Conservation (phyloP, 768 basidiomycete species). For the Lactarius hatsudake region DNA sequence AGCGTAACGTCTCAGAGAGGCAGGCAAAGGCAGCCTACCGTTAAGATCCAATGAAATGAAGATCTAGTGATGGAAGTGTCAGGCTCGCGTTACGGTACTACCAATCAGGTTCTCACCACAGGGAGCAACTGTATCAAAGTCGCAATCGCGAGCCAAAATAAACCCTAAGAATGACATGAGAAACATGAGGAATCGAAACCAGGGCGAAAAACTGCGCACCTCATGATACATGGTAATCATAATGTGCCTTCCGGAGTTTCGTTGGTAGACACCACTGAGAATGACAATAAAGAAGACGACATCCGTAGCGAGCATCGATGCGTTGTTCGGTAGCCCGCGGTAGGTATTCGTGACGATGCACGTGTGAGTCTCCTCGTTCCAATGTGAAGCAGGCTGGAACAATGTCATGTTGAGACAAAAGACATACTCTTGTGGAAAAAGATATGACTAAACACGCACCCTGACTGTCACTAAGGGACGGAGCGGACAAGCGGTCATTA, state of each 20-base stretch:
- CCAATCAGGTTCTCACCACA: neutral
- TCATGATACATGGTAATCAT: slow-evolving; percentile 8
- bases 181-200: neutral
- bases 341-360: slow-evolving; percentile 8
- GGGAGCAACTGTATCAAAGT: slow-evolving; percentile 9
- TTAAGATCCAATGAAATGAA: slow-evolving; percentile 19
- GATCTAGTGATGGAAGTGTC: slow-evolving; percentile 1
- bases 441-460: neutral
- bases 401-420: neutral
- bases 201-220: neutral
- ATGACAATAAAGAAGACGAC: slow-evolving; percentile 8
- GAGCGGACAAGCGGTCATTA: neutral
- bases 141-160: slow-evolving; percentile 19
- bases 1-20: neutral
- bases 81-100: neutral
- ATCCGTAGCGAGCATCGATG: slow-evolving; percentile 10
- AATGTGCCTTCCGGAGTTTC: slow-evolving; percentile 4
- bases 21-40: neutral
- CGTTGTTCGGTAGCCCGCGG: slow-evolving; percentile 10
- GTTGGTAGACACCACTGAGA: slow-evolving; percentile 11
- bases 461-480: neutral
- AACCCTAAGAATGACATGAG: slow-evolving; percentile 9
- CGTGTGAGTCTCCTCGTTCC: slow-evolving; percentile 8
- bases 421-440: neutral
- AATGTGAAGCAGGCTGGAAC: neutral